These are phyloP conservation scores for Pestalotiopsis sp. DNA, from an alignment of 2,329 filamentous ascomycete genomes.

Conservation along the genomic window DNA sequence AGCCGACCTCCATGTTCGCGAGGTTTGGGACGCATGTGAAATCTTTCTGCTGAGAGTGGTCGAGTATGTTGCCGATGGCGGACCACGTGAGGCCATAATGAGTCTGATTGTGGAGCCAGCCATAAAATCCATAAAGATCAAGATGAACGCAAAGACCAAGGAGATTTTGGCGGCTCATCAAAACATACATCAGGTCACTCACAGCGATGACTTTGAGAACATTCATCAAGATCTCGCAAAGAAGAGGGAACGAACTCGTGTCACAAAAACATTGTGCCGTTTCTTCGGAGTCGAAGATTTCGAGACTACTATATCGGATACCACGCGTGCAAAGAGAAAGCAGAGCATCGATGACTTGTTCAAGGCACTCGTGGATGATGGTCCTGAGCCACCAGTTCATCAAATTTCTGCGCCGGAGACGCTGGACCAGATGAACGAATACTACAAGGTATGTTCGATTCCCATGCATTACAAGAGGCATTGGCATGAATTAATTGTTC, in stretches of 20 bases:
- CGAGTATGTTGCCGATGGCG: no score
- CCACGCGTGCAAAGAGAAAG: not conserved
- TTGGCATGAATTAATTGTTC: not conserved
- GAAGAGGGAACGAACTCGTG: slow-evolving; percentile 6
- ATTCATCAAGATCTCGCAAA: slow-evolving; percentile 30
- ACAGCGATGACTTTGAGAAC: slow-evolving; percentile 50
- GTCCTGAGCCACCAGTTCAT: slow-evolving; percentile 27
- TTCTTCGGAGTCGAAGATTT: not conserved
- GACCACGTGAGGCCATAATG: no score
- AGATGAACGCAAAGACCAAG: slow-evolving; percentile 41
- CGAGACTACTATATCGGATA: not conserved
- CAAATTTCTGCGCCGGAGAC: slow-evolving; percentile 33
- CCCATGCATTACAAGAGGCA: not conserved
- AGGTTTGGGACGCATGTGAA: no score
- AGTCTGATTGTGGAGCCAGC: slow-evolving; percentile 24
- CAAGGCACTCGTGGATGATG: not conserved
- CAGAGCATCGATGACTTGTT: not conserved
- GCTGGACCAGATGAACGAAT: slow-evolving; percentile 37
- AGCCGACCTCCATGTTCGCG: no score
- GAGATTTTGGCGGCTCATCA: slow-evolving; percentile 51
- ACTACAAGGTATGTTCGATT: slow-evolving; percentile 34
- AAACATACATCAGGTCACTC: slow-evolving; percentile 53
- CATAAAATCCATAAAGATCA: slow-evolving; percentile 38
- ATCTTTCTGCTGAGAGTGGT: no score
- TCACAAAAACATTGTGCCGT: not conserved